Percentiles rank a stretch among this genome's conserved stretches.
Conservation (phyloP, 352 stramenopile genomes). For the Globisporangium nodosum region DNA sequence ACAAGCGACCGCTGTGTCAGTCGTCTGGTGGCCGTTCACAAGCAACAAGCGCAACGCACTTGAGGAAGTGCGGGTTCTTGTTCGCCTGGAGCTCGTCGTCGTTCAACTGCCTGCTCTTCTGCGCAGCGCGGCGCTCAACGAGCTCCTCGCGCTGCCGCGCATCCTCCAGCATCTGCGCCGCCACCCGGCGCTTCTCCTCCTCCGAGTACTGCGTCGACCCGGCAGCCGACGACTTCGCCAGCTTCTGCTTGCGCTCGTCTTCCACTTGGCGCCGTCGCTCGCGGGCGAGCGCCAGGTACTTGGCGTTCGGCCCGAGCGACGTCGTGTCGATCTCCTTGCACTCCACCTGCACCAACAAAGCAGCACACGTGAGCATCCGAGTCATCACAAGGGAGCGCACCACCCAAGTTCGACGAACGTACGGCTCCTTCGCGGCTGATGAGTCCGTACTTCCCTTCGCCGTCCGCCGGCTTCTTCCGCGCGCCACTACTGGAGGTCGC, state of each 20-base stretch:
- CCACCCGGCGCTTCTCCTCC: conserved; percentile 61
- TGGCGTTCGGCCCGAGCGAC: conserved; percentile 71
- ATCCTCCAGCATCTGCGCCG: conserved; percentile 70
- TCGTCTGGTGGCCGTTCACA: too few species aligned
- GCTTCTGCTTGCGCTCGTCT: conserved; percentile 57
- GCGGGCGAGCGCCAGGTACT: conserved; percentile 66
- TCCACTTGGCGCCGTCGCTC: conserved; percentile 65
- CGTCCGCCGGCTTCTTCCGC: conserved; percentile 23
- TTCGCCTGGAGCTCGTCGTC: conserved; percentile 43
- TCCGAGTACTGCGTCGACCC: conserved; percentile 23
- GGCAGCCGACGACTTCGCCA: conserved; percentile 34
- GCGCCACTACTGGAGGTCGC: not conserved
- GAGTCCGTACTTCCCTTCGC: conserved; percentile 54
- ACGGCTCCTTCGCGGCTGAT: conserved; percentile 51
- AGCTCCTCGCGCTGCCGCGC: conserved; percentile 62
- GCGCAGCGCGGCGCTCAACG: conserved; percentile 35
- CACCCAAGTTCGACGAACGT: conserved; percentile 2
- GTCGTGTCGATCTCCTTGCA: conserved; percentile 71
- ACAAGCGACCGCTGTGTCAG: not conserved
- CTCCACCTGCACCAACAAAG: conserved; percentile 26
- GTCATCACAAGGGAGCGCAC: too few species aligned
- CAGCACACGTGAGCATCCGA: not conserved
- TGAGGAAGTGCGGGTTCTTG: conserved; percentile 71
- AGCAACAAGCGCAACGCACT: conserved; percentile 26
- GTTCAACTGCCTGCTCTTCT: conserved; percentile 55